These are phyloP conservation scores for Aspergillus ruber DNA, from an alignment of 2,329 filamentous ascomycete species.

Conservation along the genomic window DNA sequence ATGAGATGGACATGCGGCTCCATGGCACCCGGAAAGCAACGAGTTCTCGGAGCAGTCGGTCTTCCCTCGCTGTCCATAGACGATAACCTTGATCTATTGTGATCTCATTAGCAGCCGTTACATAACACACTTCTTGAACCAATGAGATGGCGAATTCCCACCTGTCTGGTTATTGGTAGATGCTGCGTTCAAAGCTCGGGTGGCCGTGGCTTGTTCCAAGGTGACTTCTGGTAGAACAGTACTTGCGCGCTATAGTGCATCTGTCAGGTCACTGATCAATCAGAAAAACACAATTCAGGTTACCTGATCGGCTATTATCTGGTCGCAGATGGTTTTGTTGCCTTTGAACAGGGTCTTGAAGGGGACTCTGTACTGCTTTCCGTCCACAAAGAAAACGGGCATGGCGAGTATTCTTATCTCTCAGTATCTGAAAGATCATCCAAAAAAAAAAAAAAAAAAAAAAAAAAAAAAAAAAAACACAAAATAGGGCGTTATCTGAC, in stretches of 20 bases:
- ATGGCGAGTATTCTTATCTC: constrained; percentile 2
- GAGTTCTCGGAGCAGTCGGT: constrained; percentile 13
- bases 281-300: not conserved
- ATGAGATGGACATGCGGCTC: constrained; percentile 16
- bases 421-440: not conserved
- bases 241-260: not conserved
- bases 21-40: constrained; percentile 15
- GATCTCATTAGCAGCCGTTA: not conserved
- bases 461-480: not conserved
- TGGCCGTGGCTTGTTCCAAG: constrained; percentile 28
- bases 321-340: constrained; percentile 1
- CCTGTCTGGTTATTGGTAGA: constrained; percentile 24
- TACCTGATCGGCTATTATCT: not conserved
- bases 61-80: constrained; percentile 16
- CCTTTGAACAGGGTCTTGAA: constrained; percentile 6
- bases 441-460: no score
- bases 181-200: constrained; percentile 54
- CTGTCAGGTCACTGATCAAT: not conserved
- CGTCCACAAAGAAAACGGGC: constrained; percentile 10
- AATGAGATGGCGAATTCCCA: not conserved
- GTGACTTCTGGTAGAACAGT: not conserved
- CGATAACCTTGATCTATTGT: not conserved
- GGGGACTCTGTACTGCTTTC: constrained; percentile 6
- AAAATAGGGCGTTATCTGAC: not conserved
- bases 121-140: constrained; percentile 35